A percentile compares a stretch with the other conserved stretches of the same genome.
Conservation (phyloP, 306 rosid species). For the Prunus mume region DNA sequence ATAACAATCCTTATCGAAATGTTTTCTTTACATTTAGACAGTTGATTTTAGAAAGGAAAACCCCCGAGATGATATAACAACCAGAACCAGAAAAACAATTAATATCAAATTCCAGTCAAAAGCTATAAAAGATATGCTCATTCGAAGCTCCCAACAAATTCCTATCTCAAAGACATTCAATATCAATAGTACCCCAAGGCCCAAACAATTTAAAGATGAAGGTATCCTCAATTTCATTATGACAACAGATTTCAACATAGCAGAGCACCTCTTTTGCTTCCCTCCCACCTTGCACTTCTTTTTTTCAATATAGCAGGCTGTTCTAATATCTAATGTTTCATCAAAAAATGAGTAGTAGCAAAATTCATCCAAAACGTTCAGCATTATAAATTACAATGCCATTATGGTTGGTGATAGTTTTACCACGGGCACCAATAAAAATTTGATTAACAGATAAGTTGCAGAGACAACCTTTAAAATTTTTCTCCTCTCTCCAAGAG, state of each 20-base stretch:
- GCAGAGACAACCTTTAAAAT: slow-evolving; percentile 53
- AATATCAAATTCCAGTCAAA: neutral
- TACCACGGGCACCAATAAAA: neutral
- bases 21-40: neutral
- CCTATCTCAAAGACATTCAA: neutral
- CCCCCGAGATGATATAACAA: neutral
- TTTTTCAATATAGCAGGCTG: neutral
- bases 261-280: neutral
- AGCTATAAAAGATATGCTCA: neutral
- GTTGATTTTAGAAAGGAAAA: neutral
- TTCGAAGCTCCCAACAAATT: neutral
- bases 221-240: neutral
- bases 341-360: neutral
- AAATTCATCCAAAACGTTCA: neutral
- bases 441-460: neutral
- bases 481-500: slow-evolving; percentile 89
- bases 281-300: neutral
- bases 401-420: neutral
- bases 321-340: neutral
- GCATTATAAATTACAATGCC: neutral
- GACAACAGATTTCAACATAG: neutral
- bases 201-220: neutral
- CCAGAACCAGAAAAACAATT: neutral
- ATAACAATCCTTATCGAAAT: neutral
- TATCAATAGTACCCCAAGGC: neutral